Evolutionary conservation across 1,284 basidiomycete species (phyloP), one percentile per base, ranked within the genome.

Genomic region (Coriolopsis trogii): DNA sequence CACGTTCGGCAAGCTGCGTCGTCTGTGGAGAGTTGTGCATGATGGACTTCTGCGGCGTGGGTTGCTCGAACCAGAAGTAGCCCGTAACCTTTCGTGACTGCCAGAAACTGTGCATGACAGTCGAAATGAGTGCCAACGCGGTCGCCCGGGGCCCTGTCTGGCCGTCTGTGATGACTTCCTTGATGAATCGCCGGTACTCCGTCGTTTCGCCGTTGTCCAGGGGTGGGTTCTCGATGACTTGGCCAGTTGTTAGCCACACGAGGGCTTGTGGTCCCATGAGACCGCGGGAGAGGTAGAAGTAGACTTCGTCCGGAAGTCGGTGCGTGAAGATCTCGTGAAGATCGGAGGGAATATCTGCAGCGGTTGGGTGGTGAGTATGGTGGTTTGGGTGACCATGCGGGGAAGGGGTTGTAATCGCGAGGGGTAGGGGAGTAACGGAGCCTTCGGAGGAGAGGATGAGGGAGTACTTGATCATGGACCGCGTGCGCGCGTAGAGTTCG

Each of bases 321-420:
- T 92, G 81, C 3, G 95, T 97, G 74, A 98, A 99, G 59, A 99
- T 90, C 46, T 98, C 95, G 67, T 97, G 91, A 31, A 99, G 76
- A 72, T 99, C 96, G 37, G 76, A 71, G 1, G 96, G 96, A 30
- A 99, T 86, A 62, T 98, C 96, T 21, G 87, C 85, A 0, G 89
- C 82, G 0, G 91, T 92, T 41, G 87, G 81, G 61, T 84, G 85
- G 59, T 84, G 80, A n/a, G 74, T 70, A 53, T 85, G 82, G 65
- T 82, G 81, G 58, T 73, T 80, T 26, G 72, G 69, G 59, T 77
- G 78, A 13, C 75, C 75, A 61, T 80, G 81, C 18, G 70, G 62
- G 15, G 77, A 70, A 38, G 76, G 74, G 16, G 73, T 74, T 16
- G 80, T 74, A 49, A 91, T 75, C 7, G 89, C 89, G 26, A 98